Evolutionary conservation across 1,139 yeast genomes (phyloP), one percentile per base, ranked within the genome.

Genomic region (Saccharomycopsis hybrid): DNA sequence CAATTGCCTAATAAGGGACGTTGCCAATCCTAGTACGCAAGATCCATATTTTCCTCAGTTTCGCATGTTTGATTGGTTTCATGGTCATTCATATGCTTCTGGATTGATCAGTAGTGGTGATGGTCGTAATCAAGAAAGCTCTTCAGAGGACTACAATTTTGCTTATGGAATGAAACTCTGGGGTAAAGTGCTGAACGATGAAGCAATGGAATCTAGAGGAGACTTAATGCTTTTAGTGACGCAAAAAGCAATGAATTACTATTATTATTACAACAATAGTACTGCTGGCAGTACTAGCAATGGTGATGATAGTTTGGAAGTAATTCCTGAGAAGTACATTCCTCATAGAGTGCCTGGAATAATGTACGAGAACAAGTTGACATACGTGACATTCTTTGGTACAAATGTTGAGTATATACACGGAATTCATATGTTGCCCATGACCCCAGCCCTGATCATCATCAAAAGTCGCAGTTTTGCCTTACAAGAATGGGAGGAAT

Each of bases 81-180:
- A 75, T 43, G 95, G 95, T 31, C 95, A 86, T 64, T 83, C 92
- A 1, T 85, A 90, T 88, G 94, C 95, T 4, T 76, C 77, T 53
- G 95, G 95, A 13, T 68, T 85, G 56, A 80, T 78, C 60, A 76
- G 73, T 38, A 68, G 78, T 57, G 84, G 81, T 32, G 94, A 83
- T 60, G 94, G 95, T 52, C 80, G 82, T 60, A 82, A 86, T 60
- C 85, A 86, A 67, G 95, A 86, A 64, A 81, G 89, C 3, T 71
- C 85, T n/a, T 80, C 89, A 13, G 95, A 86, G 64, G 94, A 85
- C 61, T 81, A 80, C 68, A 85, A 86, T 66, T 83, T 83, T 60
- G 78, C 86, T 13, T 85, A 83, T 65, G 95, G 85, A 54, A 81
- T 85, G 83, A 84, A 83, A 64, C 69, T 85, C 55, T 85, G 92